Base-by-base conservation (phyloP, 768 basidiomycete genomes). In the Lentinula edodes region DNA sequence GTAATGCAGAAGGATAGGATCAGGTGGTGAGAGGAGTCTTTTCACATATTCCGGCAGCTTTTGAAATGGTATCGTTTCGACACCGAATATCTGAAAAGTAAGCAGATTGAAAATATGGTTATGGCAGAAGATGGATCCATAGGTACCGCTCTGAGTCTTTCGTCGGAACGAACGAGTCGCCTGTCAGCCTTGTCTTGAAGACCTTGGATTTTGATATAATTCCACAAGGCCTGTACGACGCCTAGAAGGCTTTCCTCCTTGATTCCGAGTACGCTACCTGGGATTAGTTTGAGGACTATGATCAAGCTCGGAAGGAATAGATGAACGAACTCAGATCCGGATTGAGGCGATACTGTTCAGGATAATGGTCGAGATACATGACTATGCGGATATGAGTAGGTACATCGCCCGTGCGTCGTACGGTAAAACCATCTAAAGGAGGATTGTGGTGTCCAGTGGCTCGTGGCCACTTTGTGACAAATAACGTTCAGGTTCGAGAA, bases 181-280 rank as follows among this genome's bases (percentile, higher is more conserved):
- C 91, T 78, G 72, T 93, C 91, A 0, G 83, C 83, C 66, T 92
- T 93, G 72, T 93, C 92, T 72, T 93, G 91, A 16, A 95, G 74
- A 28, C 85, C 83, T 65, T 93, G 80, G 13, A 88, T 76, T 70
- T 95, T 96, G 75, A 97, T 90, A 66, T 95, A 94, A 68, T 90
- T 91, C 95, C 95, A 98, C 10, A 97, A 71, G 0, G 90, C 83
- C 60, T 92, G 88, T 16, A 96, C 81, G 16, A 92, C 83, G 6
- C 89, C 91, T 23, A 88, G 77, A 34, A 92, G 83, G 39, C 90
- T 93, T 34, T 92, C 93, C 69, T 97, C 91, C 66, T 90, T 89
- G 70, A 95, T 81, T 18, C 86, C 88, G 42, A 98, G 78, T 12
- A 94, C 71, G 50, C 77, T 79, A 1, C 79, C 89, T 89, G 62